Percentiles rank a stretch among this genome's conserved stretches.
These are phyloP conservation scores for Hawksworthiomyces lignivorus DNA, from an alignment of 2,329 filamentous ascomycete species.

Conservation along the genomic window DNA sequence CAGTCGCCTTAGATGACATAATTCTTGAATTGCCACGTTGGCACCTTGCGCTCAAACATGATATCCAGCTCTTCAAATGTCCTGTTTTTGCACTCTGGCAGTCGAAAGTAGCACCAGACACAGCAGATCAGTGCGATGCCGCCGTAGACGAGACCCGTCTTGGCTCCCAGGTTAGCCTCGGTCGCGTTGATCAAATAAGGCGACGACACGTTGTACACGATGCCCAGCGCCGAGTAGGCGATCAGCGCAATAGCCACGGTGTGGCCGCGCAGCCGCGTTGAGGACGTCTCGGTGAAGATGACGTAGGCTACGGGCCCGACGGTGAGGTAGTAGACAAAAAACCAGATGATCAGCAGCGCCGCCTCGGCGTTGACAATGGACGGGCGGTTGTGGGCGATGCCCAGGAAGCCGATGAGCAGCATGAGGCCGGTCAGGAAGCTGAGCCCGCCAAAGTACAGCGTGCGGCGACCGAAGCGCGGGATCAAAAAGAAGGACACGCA, in stretches of 20 bases:
- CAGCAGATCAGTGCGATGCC: slow-evolving; percentile 20
- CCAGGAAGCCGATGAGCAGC: slow-evolving; percentile 32
- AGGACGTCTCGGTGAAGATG: slow-evolving; percentile 31
- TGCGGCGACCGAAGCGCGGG: slow-evolving; percentile 21
- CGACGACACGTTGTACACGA: slow-evolving; percentile 30
- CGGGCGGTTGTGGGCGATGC: slow-evolving; percentile 30
- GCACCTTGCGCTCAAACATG: slow-evolving; percentile 26
- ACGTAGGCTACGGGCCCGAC: slow-evolving; percentile 33
- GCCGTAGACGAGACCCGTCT: slow-evolving; percentile 30
- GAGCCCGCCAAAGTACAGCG: slow-evolving; percentile 25
- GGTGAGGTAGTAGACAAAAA: slow-evolving; percentile 30
- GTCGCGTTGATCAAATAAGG: slow-evolving; percentile 20
- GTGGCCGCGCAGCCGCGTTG: slow-evolving; percentile 26
- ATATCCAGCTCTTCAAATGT: slow-evolving; percentile 41
- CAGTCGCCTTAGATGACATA: too few relatives aligned
- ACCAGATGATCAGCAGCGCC: slow-evolving; percentile 28
- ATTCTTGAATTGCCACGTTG: slow-evolving; percentile 14
- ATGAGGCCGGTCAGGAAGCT: slow-evolving; percentile 22
- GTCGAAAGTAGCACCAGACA: slow-evolving; percentile 34
- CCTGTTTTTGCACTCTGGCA: slow-evolving; percentile 36
- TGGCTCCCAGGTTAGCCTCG: slow-evolving; percentile 25
- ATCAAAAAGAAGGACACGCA: slow-evolving; percentile 8
- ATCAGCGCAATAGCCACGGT: slow-evolving; percentile 32
- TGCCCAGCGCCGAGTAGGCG: slow-evolving; percentile 29
- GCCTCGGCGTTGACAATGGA: slow-evolving; percentile 26